Conservation (phyloP, 495 filamentous ascomycete species). For the Daldinia concentrica region DNA sequence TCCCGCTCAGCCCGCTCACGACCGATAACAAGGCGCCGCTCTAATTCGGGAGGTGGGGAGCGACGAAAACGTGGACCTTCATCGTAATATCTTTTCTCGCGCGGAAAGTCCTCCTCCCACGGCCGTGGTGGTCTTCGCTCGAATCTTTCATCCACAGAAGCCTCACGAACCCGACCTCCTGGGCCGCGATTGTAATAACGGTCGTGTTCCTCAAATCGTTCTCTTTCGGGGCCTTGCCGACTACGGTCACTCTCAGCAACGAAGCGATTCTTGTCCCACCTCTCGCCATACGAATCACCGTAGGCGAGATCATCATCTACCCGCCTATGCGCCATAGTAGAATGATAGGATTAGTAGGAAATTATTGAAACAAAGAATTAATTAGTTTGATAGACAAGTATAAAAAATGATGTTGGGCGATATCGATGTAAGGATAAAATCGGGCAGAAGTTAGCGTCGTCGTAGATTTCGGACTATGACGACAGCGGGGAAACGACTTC, state of each 20-base stretch:
- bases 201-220: slow-evolving; percentile 50
- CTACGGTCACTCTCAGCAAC: slow-evolving; percentile 39
- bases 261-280: slow-evolving; percentile 58
- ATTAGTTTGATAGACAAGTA: background rate
- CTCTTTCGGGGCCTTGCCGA: slow-evolving; percentile 38
- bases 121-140: slow-evolving; percentile 45
- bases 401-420: slow-evolving; percentile 11
- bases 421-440: slow-evolving; percentile 13
- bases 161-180: slow-evolving; percentile 38
- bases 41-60: slow-evolving; percentile 47
- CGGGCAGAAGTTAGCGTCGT: slow-evolving; percentile 6
- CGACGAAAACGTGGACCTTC: slow-evolving; percentile 48
- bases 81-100: slow-evolving; percentile 53
- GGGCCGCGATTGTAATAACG: slow-evolving; percentile 43
- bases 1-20: slow-evolving; percentile 49
- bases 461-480: slow-evolving; percentile 29
- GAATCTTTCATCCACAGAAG: slow-evolving; percentile 46
- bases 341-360: slow-evolving; percentile 1
- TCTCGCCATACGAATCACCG: slow-evolving; percentile 47
- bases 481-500: slow-evolving; percentile 25
- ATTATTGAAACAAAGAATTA: background rate
- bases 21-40: slow-evolving; percentile 48
- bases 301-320: slow-evolving; percentile 51
- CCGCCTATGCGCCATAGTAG: slow-evolving; percentile 44
- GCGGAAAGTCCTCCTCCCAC: slow-evolving; percentile 51